Evolutionary conservation across 305 asterid genomes (phyloP).

Genomic region (Plantago lanceolata): DNA sequence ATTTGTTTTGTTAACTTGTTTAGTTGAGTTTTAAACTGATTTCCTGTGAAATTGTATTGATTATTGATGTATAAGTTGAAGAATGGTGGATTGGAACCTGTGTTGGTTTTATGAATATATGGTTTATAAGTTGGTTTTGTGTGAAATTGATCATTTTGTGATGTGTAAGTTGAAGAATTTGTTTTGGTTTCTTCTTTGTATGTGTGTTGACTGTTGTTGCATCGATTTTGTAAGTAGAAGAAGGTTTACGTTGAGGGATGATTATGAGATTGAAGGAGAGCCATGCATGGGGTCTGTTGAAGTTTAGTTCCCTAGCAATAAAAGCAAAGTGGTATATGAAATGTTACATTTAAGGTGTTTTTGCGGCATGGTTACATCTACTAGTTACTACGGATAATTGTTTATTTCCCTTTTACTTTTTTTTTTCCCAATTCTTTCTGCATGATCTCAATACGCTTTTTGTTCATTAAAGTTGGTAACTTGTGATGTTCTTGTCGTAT

Average conservation of each 20-base stretch:
- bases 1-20: neutral
- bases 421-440: neutral
- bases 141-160: neutral
- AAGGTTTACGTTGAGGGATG: neutral
- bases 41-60: neutral
- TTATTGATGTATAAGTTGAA: neutral
- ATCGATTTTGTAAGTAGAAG: neutral
- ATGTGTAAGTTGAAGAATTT: constrained; percentile 2
- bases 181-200: constrained; percentile 4
- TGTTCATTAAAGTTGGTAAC: neutral
- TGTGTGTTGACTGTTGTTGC: neutral
- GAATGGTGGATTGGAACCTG: neutral
- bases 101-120: neutral
- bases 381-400: neutral
- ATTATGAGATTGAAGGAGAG: constrained; percentile 14
- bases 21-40: neutral
- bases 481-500: neutral
- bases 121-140: neutral
- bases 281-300: constrained; percentile 9
- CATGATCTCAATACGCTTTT: neutral
- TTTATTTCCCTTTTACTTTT: too few species aligned
- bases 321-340: neutral
- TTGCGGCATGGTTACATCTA: neutral
- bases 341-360: neutral
- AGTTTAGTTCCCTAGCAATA: constrained; percentile 6